Evolutionary conservation across 306 rosid genomes (phyloP), one percentile per base, ranked within the genome.

Genomic region (Dalbergia oliveri): DNA sequence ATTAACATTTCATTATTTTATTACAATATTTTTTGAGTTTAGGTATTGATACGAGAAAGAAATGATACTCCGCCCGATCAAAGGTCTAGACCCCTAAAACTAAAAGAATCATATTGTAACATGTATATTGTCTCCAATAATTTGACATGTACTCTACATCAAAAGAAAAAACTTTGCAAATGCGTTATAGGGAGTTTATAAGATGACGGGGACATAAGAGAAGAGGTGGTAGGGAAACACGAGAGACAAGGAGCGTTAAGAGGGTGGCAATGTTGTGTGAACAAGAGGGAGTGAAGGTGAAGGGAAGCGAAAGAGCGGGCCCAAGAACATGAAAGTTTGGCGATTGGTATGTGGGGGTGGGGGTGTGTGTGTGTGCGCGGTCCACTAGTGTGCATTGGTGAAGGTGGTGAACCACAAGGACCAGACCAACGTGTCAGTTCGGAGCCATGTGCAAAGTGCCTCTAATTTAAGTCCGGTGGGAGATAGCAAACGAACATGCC

Each of bases 231-330:
- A 76, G 34, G 63, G 70, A 9, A 76, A 70, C 6, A 57, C 37
- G 11, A 54, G 50, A 41, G 39, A 18, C 66, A 68, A 23, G 19
- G 34, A 6, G 23, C 13, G 63, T 5, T 8, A 16, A 3, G 12
- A 75, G 23, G 60, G 16, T 45, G 56, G 54, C 79, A 63, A 69
- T 80, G 75, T 58, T 64, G 59, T 79, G 54, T 61, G 76, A 63
- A 41, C 12, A 44, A 4, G 49, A 68, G 63, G 39, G 18, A 76
- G 56, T 51, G 75, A 73, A 1, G 9, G 78, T 18, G 65, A 72
- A 54, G 19, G 51, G 26, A 14, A 73, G 26, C 37, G 5, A 41
- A 15, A 18, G 9, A 43, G 77, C 80, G 78, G 84, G 86, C 6
- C 81, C 91, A 50, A 8, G 1, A 50, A 0, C 44, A 58, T 16